These are phyloP conservation scores for Tylopilus balloui DNA, from an alignment of 768 basidiomycete species.

Conservation along the genomic window DNA sequence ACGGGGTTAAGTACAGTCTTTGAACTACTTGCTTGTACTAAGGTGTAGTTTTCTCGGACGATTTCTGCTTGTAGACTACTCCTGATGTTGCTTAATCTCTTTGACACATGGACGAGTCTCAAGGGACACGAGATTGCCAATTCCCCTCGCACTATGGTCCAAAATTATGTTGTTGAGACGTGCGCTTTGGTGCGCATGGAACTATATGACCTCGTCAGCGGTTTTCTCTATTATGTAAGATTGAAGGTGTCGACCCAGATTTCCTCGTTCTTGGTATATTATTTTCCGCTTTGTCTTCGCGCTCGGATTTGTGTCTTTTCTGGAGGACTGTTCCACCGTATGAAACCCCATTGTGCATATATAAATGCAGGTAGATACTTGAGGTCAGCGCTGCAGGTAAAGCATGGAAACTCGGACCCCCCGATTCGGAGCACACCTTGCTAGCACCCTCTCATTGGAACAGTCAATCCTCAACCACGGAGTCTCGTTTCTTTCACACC, in stretches of 20 bases:
- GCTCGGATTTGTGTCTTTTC: neutral
- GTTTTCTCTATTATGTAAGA: no score
- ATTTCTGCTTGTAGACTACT: neutral
- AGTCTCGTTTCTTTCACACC: neutral
- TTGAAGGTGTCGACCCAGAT: neutral
- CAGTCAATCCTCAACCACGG: neutral
- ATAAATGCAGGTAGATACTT: neutral
- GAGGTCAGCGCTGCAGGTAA: neutral
- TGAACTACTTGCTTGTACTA: neutral
- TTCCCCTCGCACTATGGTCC: no score
- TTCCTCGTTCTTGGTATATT: conserved; percentile 3
- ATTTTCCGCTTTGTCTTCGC: neutral
- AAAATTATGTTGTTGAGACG: no score
- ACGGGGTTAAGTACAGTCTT: neutral
- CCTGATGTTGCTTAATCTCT: neutral
- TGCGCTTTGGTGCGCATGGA: no score
- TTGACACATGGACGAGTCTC: neutral
- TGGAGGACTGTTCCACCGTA: neutral
- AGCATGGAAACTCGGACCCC: neutral
- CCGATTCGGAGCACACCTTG: neutral
- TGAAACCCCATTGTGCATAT: neutral
- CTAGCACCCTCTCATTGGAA: neutral
- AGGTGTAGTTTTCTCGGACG: neutral
- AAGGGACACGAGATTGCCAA: neutral
- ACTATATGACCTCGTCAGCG: no score